Conservation (phyloP, 2,329 filamentous ascomycete genomes). For the Aureobasidium sp. region DNA sequence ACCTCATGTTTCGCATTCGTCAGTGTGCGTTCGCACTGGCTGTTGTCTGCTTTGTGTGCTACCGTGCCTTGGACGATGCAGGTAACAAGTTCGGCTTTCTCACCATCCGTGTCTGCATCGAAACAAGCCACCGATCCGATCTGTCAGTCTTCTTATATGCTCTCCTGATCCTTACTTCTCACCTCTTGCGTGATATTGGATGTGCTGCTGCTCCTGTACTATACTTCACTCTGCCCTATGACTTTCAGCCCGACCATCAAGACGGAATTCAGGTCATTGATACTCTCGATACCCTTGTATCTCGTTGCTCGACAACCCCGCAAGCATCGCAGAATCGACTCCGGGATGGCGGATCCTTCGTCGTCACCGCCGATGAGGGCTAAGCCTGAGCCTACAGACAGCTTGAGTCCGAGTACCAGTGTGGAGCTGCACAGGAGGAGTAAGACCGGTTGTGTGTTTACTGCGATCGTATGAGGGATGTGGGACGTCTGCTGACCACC, state of each 20-base stretch:
- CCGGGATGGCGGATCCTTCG: not conserved
- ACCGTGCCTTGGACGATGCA: not conserved
- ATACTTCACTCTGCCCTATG: not conserved
- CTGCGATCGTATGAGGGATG: conserved; percentile 24
- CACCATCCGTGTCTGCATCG: not conserved
- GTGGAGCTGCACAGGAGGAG: conserved; percentile 1
- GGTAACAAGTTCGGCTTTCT: not conserved
- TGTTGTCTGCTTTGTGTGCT: not conserved
- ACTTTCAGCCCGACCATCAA: not conserved
- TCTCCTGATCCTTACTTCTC: not conserved
- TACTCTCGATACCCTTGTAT: not conserved
- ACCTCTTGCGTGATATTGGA: not conserved
- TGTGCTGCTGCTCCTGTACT: not conserved
- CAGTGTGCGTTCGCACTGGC: not conserved
- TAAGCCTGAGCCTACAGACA: not conserved
- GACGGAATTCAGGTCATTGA: not conserved
- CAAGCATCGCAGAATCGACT: not conserved
- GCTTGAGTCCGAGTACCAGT: conserved; percentile 1
- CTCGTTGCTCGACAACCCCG: too few species aligned
- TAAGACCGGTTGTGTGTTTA: conserved; percentile 1
- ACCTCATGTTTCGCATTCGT: not conserved
- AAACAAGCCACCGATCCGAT: not conserved
- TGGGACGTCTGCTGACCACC: conserved; percentile 38
- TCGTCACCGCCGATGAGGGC: not conserved
- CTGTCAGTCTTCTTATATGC: not conserved